Conservation (phyloP, 768 basidiomycete species). For the Floccularia luteovirens region DNA sequence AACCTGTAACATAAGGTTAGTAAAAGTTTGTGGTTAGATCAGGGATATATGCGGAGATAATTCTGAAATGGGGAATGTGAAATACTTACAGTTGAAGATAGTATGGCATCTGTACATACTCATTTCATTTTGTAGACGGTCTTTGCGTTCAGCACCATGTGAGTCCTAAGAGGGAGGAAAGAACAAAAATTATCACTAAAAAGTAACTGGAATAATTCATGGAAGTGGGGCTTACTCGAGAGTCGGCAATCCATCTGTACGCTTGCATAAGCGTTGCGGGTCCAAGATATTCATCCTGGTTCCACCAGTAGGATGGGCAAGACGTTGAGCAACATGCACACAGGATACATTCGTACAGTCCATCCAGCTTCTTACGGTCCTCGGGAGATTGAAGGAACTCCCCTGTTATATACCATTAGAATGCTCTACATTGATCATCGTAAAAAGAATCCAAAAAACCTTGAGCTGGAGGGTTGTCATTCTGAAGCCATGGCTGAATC, state of each 20-base stretch:
- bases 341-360: constrained; percentile 96
- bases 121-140: constrained; percentile 91
- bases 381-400: constrained; percentile 89
- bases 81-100: constrained; percentile 83
- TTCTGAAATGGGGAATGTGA: too few species aligned
- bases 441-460: constrained; percentile 16
- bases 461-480: constrained; percentile 80
- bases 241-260: constrained; percentile 98
- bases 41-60: too few species aligned
- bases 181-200: constrained; percentile 1
- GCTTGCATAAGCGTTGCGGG: constrained; percentile 96
- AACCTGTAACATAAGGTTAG: constrained; percentile 34
- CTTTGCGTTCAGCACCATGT: constrained; percentile 74
- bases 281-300: constrained; percentile 96
- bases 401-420: constrained; percentile 17
- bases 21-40: not conserved
- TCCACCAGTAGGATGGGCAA: constrained; percentile 99
- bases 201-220: not conserved
- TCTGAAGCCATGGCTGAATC: constrained; percentile 94
- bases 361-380: constrained; percentile 92
- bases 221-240: constrained; percentile 49
- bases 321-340: constrained; percentile 97
- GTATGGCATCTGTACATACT: constrained; percentile 98
- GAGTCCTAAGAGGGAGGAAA: constrained; percentile 46
- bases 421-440: not conserved